Evolutionary conservation across 257 asterid genomes (phyloP).

Genomic region (Anisodus tanguticus): DNA sequence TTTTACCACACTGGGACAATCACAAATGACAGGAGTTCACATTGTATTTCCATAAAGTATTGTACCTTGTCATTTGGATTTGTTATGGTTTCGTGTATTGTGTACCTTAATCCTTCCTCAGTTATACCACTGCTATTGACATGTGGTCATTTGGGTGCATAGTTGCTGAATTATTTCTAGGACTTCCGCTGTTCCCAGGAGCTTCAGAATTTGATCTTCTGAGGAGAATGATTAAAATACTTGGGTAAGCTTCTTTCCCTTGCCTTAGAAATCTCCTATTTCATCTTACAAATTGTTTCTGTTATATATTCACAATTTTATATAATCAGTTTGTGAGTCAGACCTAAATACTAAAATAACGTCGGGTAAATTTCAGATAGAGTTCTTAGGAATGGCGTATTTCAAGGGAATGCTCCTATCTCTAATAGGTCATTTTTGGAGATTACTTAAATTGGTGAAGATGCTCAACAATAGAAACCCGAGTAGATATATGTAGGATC

Average conservation of each 20-base stretch:
- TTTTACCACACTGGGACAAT: slow-evolving; percentile 4
- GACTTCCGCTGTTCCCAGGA: slow-evolving; percentile 98
- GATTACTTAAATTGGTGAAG: slow-evolving; percentile 5
- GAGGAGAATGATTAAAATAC: slow-evolving; percentile 91
- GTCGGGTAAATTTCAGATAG: not conserved
- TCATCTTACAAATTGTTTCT: not conserved
- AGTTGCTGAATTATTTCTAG: slow-evolving; percentile 91
- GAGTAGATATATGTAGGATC: not conserved
- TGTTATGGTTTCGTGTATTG: slow-evolving; percentile 28
- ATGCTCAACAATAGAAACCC: slow-evolving; percentile 11
- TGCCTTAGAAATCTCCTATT: slow-evolving; percentile 19
- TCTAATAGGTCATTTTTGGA: slow-evolving; percentile 18
- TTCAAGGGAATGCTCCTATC: slow-evolving; percentile 16
- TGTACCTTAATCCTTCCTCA: slow-evolving; percentile 64
- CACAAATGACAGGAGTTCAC: not conserved
- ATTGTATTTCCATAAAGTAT: not conserved
- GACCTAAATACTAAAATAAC: slow-evolving; percentile 8
- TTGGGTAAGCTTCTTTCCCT: slow-evolving; percentile 63
- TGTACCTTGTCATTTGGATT: not conserved
- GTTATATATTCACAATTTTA: not conserved
- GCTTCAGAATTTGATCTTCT: slow-evolving; percentile 97
- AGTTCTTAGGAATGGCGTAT: slow-evolving; percentile 16
- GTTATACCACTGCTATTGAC: slow-evolving; percentile 95
- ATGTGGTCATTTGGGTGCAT: slow-evolving; percentile 99
- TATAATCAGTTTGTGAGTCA: slow-evolving; percentile 8